phyloP scores from a whole-genome alignment of 441 rosid genomes.

The Raphanus hybrid region DNA sequence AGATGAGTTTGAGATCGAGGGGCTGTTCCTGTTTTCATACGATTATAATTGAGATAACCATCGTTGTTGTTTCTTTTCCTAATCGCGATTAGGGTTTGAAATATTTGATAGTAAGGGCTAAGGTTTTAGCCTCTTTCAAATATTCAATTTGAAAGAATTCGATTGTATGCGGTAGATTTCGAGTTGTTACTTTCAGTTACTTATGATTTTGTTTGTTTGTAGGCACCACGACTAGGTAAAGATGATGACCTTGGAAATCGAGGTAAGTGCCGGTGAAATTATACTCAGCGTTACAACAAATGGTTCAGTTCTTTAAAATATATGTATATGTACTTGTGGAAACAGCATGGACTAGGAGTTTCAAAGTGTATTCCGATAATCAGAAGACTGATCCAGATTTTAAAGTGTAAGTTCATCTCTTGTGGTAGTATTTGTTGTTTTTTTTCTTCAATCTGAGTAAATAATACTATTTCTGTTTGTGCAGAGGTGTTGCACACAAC shows the following conservation, averaged over 20 bases:
- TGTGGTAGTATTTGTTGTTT: background rate
- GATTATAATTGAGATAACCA: background rate
- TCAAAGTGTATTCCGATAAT: constrained; percentile 56
- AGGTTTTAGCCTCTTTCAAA: background rate
- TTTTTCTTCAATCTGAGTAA: background rate
- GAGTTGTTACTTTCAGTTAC: constrained; percentile 9
- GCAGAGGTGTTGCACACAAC: constrained; percentile 33
- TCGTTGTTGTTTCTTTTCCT: background rate
- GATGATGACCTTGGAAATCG: constrained; percentile 40
- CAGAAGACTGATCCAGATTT: constrained; percentile 47
- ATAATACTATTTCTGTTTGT: constrained; percentile 13
- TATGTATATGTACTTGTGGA: constrained; percentile 15
- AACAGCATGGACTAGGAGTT: constrained; percentile 48
- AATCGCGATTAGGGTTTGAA: constrained; percentile 11
- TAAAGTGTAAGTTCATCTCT: constrained; percentile 46
- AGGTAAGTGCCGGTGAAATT: constrained; percentile 36
- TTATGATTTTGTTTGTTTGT: constrained; percentile 1
- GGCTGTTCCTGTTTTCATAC: background rate
- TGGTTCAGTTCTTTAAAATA: background rate
- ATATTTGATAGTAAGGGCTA: constrained; percentile 14
- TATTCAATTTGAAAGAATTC: background rate
- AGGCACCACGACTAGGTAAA: constrained; percentile 38
- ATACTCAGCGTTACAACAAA: background rate
- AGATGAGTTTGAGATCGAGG: constrained; percentile 14
- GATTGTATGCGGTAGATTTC: background rate